These are phyloP conservation scores for Phytophthora sojae DNA, from an alignment of 352 stramenopile species.

Conservation along the genomic window DNA sequence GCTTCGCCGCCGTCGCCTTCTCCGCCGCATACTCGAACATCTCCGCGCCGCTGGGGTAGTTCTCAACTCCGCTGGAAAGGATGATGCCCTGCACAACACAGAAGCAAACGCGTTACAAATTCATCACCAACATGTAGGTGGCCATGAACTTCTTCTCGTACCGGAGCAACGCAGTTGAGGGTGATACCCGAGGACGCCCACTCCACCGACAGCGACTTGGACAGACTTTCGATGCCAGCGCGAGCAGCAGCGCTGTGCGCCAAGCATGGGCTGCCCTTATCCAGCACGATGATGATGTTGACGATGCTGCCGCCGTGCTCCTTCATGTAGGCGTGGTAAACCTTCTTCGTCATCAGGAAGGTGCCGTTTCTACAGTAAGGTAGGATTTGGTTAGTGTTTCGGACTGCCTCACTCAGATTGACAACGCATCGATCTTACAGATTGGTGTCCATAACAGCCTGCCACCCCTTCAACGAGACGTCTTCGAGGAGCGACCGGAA, in stretches of 20 bases:
- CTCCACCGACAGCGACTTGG: conserved; percentile 92
- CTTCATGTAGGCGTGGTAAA: conserved; percentile 94
- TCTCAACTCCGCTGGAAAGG: conserved; percentile 74
- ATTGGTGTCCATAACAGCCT: conserved; percentile 93
- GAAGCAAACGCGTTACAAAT: not conserved
- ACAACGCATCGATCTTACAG: conserved; percentile 61
- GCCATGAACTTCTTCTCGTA: conserved; percentile 20
- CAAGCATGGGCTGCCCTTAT: conserved; percentile 92
- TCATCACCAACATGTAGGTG: not conserved
- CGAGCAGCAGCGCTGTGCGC: conserved; percentile 86
- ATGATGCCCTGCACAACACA: conserved; percentile 52
- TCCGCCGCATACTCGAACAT: conserved; percentile 83
- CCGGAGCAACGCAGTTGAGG: conserved; percentile 92
- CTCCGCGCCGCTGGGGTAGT: conserved; percentile 87
- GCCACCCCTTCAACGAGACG: conserved; percentile 90
- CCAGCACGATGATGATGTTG: conserved; percentile 95
- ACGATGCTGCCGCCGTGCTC: conserved; percentile 93
- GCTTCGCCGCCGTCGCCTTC: conserved; percentile 78
- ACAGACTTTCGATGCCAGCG: conserved; percentile 93
- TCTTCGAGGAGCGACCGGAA: conserved; percentile 90
- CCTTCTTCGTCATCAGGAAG: conserved; percentile 93
- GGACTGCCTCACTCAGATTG: conserved; percentile 10
- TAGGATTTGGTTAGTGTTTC: conserved; percentile 48
- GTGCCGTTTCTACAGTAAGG: conserved; percentile 73
- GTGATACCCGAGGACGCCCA: conserved; percentile 92